Base-by-base conservation (phyloP, 2,329 filamentous ascomycete species). In the Claviceps cyperi region DNA sequence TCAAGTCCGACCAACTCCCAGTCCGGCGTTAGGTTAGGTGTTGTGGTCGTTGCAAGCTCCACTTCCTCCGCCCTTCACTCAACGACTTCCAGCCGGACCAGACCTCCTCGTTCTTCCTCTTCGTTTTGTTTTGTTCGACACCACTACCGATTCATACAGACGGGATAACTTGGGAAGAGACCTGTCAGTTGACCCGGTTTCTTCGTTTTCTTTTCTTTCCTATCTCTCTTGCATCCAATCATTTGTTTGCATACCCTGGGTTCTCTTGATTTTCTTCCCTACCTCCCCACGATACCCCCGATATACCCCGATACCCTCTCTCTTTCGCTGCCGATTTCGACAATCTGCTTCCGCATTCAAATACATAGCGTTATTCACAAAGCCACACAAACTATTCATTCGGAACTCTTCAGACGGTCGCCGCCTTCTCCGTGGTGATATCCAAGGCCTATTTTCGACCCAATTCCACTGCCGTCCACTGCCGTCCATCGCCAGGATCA, bases 381-480 rank as follows among this genome's bases (percentile, higher is more conserved):
- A 32, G 28, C 28, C 28, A 32, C 28, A 32, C 13, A 8, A 22
- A 19, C 15, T 14, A 4, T 22, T 43, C 21, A 15, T 24, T 24
- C 40, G 40, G 22, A 5, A 19, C 40, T 28, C 17, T 41, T 32
- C n/a, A 28, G 14, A 46, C 35, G 39, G 45, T 14, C 28, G 32
- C n/a, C 19, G 17, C 19, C 24, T 38, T 46, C 32, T 52, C 21
- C 14, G 8, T 43, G 51, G 52, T 49, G 55, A 55, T 59, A 56
- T 55, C 54, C 58, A 58, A 55, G 52, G 17, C 62, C 55, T 50
- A 11, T 54, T 50, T 58, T 58, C 55, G 58, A 54, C 56, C 55
- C 56, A 54, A 57, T 60, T 54, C 55, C 55, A 54, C 51, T 47
- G 53, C 52, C 53, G 52, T 54, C 55, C 55, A 54, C 51, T 47